Percentiles rank a stretch among this genome's conserved stretches.
phyloP scores from a whole-genome alignment of 306 rosid genomes.

The Casuarina glauca region DNA sequence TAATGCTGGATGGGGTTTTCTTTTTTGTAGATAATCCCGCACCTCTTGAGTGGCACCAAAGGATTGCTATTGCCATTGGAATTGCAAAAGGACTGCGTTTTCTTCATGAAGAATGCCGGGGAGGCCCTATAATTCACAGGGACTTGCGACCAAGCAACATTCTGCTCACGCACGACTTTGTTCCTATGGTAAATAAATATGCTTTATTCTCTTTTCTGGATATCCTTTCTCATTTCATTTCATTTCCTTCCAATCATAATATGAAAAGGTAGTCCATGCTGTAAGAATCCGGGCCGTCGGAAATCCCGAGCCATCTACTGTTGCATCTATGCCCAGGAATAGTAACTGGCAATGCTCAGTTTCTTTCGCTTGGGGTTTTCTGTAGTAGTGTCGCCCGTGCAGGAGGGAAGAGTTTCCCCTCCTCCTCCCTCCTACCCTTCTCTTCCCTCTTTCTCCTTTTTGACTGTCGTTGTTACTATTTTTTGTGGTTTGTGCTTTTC shows the following conservation, averaged over 20 bases:
- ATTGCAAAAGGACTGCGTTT: conserved; percentile 88
- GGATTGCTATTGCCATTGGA: conserved; percentile 83
- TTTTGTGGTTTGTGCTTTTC: too few species aligned
- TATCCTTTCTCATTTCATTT: background rate
- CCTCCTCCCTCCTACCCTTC: too few species aligned
- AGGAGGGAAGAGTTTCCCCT: too few species aligned
- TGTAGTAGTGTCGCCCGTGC: too few species aligned
- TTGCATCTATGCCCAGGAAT: background rate
- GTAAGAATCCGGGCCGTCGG: background rate
- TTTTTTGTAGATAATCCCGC: conserved; percentile 43
- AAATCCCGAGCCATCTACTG: background rate
- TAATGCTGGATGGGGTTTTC: background rate
- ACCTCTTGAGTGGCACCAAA: conserved; percentile 75
- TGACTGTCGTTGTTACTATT: too few species aligned
- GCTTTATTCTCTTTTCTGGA: background rate
- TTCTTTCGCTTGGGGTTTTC: background rate
- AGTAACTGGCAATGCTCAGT: background rate
- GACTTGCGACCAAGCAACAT: conserved; percentile 88
- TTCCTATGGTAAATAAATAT: conserved; percentile 67
- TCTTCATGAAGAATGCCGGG: conserved; percentile 89
- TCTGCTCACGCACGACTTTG: conserved; percentile 79
- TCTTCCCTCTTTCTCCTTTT: too few species aligned
- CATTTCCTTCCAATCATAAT: too few species aligned
- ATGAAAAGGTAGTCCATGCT: background rate
- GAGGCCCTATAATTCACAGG: conserved; percentile 83